Percentiles rank a stretch among this genome's conserved stretches.
These are phyloP conservation scores for Pisolithus orientalis DNA, from an alignment of 768 basidiomycete genomes.

Conservation along the genomic window DNA sequence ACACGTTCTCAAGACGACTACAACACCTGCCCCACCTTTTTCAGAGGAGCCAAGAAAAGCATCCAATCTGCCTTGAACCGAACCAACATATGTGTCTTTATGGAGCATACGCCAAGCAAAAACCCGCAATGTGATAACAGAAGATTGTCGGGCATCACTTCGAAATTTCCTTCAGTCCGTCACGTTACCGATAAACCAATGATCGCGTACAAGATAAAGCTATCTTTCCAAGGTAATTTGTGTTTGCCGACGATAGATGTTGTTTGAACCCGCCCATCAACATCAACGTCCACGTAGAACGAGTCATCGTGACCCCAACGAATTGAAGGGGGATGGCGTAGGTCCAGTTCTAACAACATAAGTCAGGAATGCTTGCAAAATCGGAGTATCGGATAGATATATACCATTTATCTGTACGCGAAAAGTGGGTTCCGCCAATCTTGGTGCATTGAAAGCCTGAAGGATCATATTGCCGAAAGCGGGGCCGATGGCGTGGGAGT, in stretches of 20 bases:
- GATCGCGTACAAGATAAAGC: conserved; percentile 1
- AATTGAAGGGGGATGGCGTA: conserved; percentile 1
- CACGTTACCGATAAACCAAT: no score
- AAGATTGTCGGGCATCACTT: conserved; percentile 3
- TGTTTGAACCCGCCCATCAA: neutral
- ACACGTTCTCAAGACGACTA: no score
- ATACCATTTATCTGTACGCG: neutral
- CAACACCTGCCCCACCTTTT: neutral
- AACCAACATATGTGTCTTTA: conserved; percentile 4
- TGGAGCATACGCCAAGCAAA: conserved; percentile 4
- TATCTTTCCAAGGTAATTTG: conserved; percentile 2
- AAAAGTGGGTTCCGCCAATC: neutral
- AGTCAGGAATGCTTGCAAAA: neutral
- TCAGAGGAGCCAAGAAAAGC: neutral
- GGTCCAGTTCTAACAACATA: neutral
- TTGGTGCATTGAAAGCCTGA: neutral
- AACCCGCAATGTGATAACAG: conserved; percentile 4
- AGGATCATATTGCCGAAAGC: neutral
- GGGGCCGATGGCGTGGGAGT: neutral
- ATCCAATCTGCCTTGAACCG: neutral
- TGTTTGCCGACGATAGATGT: neutral
- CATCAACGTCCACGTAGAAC: conserved; percentile 2
- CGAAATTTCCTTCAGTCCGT: neutral
- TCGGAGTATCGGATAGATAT: neutral
- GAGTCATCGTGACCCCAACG: neutral